phyloP scores from a whole-genome alignment of 2,329 filamentous ascomycete species.

The Byssochlamys sp. region DNA sequence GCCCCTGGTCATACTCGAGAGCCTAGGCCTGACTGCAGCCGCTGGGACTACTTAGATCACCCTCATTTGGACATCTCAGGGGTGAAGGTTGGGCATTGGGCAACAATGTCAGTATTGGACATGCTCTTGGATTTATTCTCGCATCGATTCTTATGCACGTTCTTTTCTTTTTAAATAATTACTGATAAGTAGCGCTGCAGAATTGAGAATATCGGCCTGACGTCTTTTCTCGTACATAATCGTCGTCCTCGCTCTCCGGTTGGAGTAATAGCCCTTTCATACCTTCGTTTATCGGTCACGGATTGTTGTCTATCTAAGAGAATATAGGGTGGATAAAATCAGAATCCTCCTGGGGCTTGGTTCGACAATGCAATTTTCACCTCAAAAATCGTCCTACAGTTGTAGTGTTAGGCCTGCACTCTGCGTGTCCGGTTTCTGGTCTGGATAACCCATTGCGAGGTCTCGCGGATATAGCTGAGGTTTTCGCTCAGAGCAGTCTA shows the following conservation, averaged over 20 bases:
- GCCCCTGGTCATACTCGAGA: not conserved
- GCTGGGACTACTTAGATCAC: not conserved
- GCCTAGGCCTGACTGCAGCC: not conserved
- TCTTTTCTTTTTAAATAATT: not conserved
- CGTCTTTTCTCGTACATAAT: not conserved
- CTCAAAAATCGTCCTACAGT: constrained; percentile 14
- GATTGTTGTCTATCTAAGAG: not conserved
- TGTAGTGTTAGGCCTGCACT: constrained; percentile 18
- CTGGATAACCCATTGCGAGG: not conserved
- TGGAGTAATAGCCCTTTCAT: not conserved
- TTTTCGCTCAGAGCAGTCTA: not conserved
- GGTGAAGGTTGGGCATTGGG: not conserved
- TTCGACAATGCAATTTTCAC: constrained; percentile 26
- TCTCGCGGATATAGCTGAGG: not conserved
- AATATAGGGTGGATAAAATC: not conserved
- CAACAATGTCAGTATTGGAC: not conserved
- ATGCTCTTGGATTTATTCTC: not conserved
- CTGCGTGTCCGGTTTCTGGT: constrained; percentile 1
- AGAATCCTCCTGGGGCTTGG: constrained; percentile 5
- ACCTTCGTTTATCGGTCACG: not conserved
- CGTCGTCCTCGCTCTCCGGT: not conserved
- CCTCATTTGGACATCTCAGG: not conserved
- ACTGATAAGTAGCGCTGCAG: not conserved
- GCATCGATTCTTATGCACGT: not conserved
- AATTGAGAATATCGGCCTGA: too few relatives aligned